Evolutionary conservation across 2,329 filamentous ascomycete genomes (phyloP).

Genomic region (Berkeleyomyces basicola): DNA sequence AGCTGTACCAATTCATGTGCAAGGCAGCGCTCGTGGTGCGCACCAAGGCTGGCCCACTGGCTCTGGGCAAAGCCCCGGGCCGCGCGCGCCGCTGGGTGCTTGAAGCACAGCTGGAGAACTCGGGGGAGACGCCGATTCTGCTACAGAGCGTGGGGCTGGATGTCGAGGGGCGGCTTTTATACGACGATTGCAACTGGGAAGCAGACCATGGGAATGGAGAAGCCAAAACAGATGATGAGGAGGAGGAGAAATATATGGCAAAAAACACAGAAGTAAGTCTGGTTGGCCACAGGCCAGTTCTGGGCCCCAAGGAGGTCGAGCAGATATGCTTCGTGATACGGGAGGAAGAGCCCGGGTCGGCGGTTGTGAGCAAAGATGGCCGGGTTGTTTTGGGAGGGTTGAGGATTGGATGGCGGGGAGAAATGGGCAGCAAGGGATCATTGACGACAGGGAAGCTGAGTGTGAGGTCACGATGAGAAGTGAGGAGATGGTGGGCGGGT

Average conservation of each 20-base stretch:
- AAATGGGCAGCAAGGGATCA: conserved; percentile 78
- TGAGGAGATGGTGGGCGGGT: not conserved
- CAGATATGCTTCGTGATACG: conserved; percentile 48
- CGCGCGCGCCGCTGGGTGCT: conserved; percentile 47
- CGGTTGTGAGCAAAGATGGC: conserved; percentile 32
- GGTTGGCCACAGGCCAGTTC: conserved; percentile 30
- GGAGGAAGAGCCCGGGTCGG: conserved; percentile 23
- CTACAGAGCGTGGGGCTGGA: conserved; percentile 50
- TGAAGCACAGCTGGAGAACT: conserved; percentile 92
- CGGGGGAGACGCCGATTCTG: conserved; percentile 66
- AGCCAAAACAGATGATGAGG: not conserved
- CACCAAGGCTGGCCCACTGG: conserved; percentile 62
- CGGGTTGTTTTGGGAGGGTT: conserved; percentile 61
- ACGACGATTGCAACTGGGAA: conserved; percentile 42
- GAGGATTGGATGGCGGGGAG: conserved; percentile 72
- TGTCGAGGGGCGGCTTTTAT: conserved; percentile 32
- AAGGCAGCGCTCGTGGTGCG: conserved; percentile 79
- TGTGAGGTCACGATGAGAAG: conserved; percentile 23
- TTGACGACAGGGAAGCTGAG: conserved; percentile 73
- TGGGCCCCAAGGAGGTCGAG: conserved; percentile 47
- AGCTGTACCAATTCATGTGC: conserved; percentile 92
- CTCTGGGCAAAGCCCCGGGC: conserved; percentile 17
- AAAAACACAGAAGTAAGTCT: not conserved
- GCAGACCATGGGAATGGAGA: conserved; percentile 15
- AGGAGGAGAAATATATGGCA: not conserved